A percentile compares a stretch with the other conserved stretches of the same genome.
phyloP scores from a whole-genome alignment of 495 filamentous ascomycete genomes.

The Lophiostoma macrostomum region DNA sequence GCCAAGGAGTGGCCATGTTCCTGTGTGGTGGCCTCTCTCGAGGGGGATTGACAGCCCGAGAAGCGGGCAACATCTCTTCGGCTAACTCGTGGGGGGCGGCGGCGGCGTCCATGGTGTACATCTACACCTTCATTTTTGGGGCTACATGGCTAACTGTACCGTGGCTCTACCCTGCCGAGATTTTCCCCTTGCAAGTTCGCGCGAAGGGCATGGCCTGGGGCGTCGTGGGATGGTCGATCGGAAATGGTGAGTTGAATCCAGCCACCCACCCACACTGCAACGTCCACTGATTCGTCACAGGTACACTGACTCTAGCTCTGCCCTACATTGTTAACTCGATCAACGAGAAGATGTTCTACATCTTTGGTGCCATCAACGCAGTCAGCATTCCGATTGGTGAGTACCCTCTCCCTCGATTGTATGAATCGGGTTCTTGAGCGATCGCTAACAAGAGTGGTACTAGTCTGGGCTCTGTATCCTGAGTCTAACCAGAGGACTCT shows the following conservation, averaged over 20 bases:
- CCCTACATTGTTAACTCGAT: slow-evolving; percentile 62
- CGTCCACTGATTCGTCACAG: no score
- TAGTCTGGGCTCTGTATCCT: slow-evolving; percentile 47
- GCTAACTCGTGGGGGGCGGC: slow-evolving; percentile 58
- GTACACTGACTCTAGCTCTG: no score
- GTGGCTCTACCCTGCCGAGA: slow-evolving; percentile 70
- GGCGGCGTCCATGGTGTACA: slow-evolving; percentile 65
- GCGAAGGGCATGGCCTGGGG: slow-evolving; percentile 73
- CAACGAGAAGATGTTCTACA: slow-evolving; percentile 64
- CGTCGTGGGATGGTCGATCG: slow-evolving; percentile 69
- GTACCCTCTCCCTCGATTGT: no score
- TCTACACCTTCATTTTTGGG: slow-evolving; percentile 67
- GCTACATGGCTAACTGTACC: slow-evolving; percentile 72
- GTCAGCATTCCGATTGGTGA: slow-evolving; percentile 56
- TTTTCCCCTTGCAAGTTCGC: slow-evolving; percentile 65
- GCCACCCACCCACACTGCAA: no score
- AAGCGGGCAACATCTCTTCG: slow-evolving; percentile 39
- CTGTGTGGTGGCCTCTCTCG: slow-evolving; percentile 56
- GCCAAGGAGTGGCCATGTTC: slow-evolving; percentile 61
- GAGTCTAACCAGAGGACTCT: slow-evolving; percentile 66
- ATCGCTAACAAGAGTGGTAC: no score
- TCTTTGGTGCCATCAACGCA: slow-evolving; percentile 62
- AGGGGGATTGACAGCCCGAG: slow-evolving; percentile 51
- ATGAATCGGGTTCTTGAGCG: no score
- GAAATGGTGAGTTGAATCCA: slow-evolving; percentile 66